Evolutionary conservation across 306 rosid genomes (phyloP), one percentile per base, ranked within the genome.

Genomic region (Medicago ruthenica): DNA sequence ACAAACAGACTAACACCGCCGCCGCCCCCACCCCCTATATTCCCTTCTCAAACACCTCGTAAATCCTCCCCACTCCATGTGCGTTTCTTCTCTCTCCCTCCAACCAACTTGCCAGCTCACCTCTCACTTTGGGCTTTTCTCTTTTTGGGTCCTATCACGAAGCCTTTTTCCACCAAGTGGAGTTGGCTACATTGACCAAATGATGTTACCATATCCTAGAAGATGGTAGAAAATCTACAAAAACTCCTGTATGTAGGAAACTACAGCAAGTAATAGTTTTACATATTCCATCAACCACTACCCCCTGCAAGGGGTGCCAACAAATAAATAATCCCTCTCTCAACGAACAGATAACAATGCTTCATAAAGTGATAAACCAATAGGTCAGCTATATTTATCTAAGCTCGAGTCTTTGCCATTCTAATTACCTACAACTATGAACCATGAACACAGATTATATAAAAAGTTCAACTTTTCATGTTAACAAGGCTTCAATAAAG

Each of bases 401-500:
- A 62, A 63, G 75, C 15, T 18, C 39, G 34, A 44, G 7, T 65
- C 48, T 20, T 36, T 21, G 22, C 20, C 75, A 76, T 59, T 59
- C 40, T 9, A 24, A 59, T 59, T 36, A 64, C 65, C 42, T 55
- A 64, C 21, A 36, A 53, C 42, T 15, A 54, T 3, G 55, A 65
- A 66, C 31, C 50, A n/a, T 15, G 65, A 17, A 45, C 48, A 24
- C 18, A 21, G 64, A 67, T 67, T 21, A 41, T 39, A 31, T 40
- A 58, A 24, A 5, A 50, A 68, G 75, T 69, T 73, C 41, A 74
- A 45, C 36, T 47, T 57, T 27, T 7, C 21, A 69, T n/a, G 27
- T 69, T 6, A 67, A 21, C 44, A 60, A 36, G 53, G 63, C 21
- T 72, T 71, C 67, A 65, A 67, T 45, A 76, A 41, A 76, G 64